These are phyloP conservation scores for Cochlearia excelsa DNA, from an alignment of 345 rosid genomes.

Conservation along the genomic window DNA sequence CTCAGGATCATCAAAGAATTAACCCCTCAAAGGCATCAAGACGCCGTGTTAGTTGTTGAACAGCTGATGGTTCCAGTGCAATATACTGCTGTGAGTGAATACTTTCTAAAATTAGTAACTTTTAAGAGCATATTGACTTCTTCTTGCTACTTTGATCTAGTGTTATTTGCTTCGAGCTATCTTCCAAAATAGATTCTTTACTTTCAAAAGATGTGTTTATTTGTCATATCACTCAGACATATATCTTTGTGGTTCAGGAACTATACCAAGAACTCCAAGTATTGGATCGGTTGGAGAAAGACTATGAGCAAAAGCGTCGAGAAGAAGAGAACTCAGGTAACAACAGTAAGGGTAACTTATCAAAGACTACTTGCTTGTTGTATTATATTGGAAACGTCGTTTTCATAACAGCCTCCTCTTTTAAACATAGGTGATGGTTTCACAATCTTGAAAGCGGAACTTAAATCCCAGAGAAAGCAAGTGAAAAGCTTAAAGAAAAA, in stretches of 20 bases:
- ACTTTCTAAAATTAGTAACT: constrained; percentile 3
- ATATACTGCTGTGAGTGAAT: constrained; percentile 69
- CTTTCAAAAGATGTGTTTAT: neutral
- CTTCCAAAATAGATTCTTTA: no score
- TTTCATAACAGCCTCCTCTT: constrained; percentile 12
- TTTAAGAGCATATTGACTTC: neutral
- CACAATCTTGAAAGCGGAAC: constrained; percentile 58
- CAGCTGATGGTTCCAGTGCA: constrained; percentile 73
- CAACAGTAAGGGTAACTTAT: constrained; percentile 49
- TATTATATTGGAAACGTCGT: constrained; percentile 7
- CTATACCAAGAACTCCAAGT: constrained; percentile 17
- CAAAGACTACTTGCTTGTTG: neutral
- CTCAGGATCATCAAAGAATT: constrained; percentile 65
- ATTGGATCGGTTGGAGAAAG: neutral
- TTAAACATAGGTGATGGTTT: constrained; percentile 51
- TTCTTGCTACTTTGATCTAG: neutral
- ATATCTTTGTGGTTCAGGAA: constrained; percentile 46
- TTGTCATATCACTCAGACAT: no score
- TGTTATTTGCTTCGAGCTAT: no score
- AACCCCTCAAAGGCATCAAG: constrained; percentile 65
- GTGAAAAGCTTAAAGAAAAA: constrained; percentile 77
- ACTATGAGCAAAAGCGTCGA: constrained; percentile 7
- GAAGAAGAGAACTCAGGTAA: constrained; percentile 59
- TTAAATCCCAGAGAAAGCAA: constrained; percentile 70
- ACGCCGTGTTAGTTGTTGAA: constrained; percentile 55